Percentiles rank a stretch among this genome's conserved stretches.
Evolutionary conservation across 306 rosid species (phyloP).

Genomic region (Castanea mollissima): DNA sequence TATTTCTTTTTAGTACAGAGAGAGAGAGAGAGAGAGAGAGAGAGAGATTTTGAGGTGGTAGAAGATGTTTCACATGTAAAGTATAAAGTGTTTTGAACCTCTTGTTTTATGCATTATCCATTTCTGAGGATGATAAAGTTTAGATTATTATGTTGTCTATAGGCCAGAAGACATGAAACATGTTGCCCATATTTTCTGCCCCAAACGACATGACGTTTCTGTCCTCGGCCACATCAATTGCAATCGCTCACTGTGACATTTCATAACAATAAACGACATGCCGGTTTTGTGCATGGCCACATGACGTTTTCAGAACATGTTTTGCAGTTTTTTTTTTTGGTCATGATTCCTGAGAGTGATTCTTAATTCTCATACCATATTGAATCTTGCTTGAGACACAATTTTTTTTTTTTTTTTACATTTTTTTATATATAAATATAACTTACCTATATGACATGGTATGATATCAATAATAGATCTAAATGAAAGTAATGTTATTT

Average conservation of each 20-base stretch:
- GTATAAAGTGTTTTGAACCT: constrained; percentile 44
- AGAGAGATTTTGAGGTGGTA: not conserved
- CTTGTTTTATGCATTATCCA: constrained; percentile 58
- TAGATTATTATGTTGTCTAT: too few species aligned
- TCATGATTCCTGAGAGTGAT: not conserved
- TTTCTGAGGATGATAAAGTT: constrained; percentile 4
- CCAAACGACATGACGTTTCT: not conserved
- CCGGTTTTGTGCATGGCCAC: too few species aligned
- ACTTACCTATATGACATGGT: too few species aligned
- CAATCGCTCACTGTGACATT: too few species aligned
- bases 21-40: constrained; percentile 1
- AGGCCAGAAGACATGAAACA: too few species aligned
- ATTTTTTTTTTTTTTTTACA: not conserved
- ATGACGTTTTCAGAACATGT: not conserved
- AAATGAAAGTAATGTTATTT: too few species aligned
- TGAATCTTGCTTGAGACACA: not conserved
- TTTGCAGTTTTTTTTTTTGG: not conserved
- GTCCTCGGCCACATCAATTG: too few species aligned
- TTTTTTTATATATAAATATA: not conserved
- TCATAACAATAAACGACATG: too few species aligned
- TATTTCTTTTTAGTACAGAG: constrained; percentile 1
- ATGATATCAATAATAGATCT: too few species aligned
- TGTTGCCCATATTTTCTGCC: not conserved
- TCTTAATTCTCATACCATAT: not conserved
- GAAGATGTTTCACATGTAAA: not conserved